Evolutionary conservation across 2,329 filamentous ascomycete species (phyloP), one percentile per base, ranked within the genome.

Genomic region (Plectosphaerella plurivora): DNA sequence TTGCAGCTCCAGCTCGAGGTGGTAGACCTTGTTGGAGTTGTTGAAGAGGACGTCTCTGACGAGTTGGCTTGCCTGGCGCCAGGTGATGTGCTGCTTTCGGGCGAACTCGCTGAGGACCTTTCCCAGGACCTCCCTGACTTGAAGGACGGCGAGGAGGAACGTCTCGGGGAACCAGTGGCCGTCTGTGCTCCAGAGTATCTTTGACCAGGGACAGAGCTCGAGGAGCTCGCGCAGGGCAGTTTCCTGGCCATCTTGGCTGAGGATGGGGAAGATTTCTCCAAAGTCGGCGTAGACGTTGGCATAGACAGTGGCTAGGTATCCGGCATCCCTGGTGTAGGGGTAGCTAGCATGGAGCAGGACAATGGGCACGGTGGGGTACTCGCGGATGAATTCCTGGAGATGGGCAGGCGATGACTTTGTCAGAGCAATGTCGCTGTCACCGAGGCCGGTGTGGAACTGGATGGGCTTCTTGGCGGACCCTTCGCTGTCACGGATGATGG

Each of bases 371-470:
- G 75, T 73, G 0, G 87, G 80, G 59, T 88, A 91, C 18, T 77
- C 72, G 39, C 84, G 79, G 58, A 94, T 89, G 53, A 95, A 81
- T 0, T 77, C 71, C 61, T 95, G 89, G 22, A 96, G 71, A 59
- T 88, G 84, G 1, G 88, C 82, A 1, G 91, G 89, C 42, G 90
- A 93, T 0, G 89, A 81, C 49, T 79, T 80, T 3, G 82, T 72
- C 24, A 95, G 72, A 5, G 76, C 80, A 49, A 94, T 87, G 60
- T 94, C 89, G 58, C 86, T 88, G 62, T 94, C 90, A 1, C 90
- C 89, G 0, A 94, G 75, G 0, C 89, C 89, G 0, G 89, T 94
- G 61, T 95, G 90, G 57, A 96, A 88, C 62, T 95, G 90, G 12
- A 95, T 73, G 0, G 89, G 88, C 64, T 93, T 94, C 52, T 80